phyloP scores from a whole-genome alignment of 2,329 filamentous ascomycete species.

The Hymenotorrendiella dingleyae region DNA sequence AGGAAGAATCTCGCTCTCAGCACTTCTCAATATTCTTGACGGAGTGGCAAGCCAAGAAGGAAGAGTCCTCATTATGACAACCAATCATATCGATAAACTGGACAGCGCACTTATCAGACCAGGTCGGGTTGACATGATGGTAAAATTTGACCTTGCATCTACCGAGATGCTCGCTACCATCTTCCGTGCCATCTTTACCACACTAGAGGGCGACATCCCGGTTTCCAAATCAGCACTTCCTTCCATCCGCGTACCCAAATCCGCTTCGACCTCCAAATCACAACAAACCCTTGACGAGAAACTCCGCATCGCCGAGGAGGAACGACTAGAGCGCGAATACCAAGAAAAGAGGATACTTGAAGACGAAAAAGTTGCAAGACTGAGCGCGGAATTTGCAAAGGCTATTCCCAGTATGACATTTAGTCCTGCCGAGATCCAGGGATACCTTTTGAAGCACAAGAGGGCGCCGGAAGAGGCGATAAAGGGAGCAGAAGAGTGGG shows the following conservation, averaged over 20 bases:
- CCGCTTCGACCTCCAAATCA: background rate
- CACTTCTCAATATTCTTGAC: conserved; percentile 64
- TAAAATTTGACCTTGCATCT: conserved; percentile 42
- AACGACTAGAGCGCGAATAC: conserved; percentile 3
- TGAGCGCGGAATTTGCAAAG: conserved; percentile 46
- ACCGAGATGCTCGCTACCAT: conserved; percentile 25
- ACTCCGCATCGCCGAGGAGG: conserved; percentile 4
- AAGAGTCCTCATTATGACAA: conserved; percentile 65
- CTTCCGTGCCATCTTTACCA: conserved; percentile 32
- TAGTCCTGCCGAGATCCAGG: conserved; percentile 59
- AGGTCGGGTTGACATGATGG: conserved; percentile 54
- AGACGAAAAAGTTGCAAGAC: conserved; percentile 27
- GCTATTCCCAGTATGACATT: conserved; percentile 47
- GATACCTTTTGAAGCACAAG: conserved; percentile 58
- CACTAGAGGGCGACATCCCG: conserved; percentile 29
- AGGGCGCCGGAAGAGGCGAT: conserved; percentile 50
- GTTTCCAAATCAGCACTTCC: background rate
- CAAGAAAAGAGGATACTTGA: conserved; percentile 13
- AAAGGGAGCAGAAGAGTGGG: conserved; percentile 48
- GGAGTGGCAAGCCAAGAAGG: conserved; percentile 61
- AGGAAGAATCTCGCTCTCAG: conserved; percentile 49
- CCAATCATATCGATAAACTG: conserved; percentile 57
- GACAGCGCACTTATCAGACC: conserved; percentile 57
- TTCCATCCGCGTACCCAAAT: background rate
- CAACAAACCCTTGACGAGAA: conserved; percentile 7